Base-by-base conservation (phyloP, 2,329 filamentous ascomycete species). In the Fusarium pseudonygamai region DNA sequence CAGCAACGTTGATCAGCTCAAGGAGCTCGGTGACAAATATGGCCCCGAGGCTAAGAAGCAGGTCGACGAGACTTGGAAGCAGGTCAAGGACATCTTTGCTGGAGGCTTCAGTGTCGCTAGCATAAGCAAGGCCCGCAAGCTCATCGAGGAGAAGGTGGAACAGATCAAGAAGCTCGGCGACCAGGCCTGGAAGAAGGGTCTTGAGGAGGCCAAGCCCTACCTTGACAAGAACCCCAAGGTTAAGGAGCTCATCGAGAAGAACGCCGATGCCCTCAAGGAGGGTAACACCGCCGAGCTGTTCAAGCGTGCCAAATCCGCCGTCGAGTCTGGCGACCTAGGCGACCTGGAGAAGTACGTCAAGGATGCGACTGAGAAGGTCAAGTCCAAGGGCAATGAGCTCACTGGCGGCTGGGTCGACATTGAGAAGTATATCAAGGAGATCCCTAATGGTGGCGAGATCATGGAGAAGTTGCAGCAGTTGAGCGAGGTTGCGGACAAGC, bases 21-120 rank as follows among this genome's bases (percentile, higher is more conserved):
- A 93, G 86, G 81, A 90, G 73, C 86, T 93, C 81, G 90, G 90
- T 32, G 88, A 93, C 20, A 85, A 90, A 67, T 92, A 92, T 76
- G 93, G 93, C 0, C 93, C 92, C 0, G 91, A 94, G 78, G 92
- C 91, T 1, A 93, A 94, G 87, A 91, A 94, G 85, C 87, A 93
- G 80, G 88, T 93, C 10, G 91, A 94, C 62, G 86, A 92, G 81
- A 93, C 92, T 3, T 94, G 91, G 88, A 80, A 86, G 34, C 87
- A 94, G 79, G 84, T 93, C 73, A 86, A 86, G 74, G 89, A 92
- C 43, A 86, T 94, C 53, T 79, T 93, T 62, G 87, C 89, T 50
- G 86, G 86, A 20, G 92, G 92, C 6, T 78, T 93, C 59, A 89
- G 85, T 55, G 83, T 85, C 0, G 80, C 81, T 22, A 88, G 84